Conservation (phyloP, 1,284 basidiomycete genomes). For the Termitomyces sp. region DNA sequence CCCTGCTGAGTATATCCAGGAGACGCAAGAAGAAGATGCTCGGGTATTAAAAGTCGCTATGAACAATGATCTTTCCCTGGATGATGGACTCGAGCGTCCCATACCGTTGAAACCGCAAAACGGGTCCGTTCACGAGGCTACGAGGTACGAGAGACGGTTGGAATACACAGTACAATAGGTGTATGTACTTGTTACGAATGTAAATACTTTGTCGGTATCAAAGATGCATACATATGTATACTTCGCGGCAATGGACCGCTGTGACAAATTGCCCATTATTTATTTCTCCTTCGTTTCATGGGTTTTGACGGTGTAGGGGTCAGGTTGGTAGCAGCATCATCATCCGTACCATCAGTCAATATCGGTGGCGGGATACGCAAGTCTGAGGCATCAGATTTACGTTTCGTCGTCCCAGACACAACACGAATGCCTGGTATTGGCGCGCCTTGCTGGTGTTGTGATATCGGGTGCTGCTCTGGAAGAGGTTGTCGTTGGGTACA, state of each 20-base stretch:
- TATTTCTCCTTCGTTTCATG: slow-evolving; percentile 16
- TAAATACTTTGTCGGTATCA: not conserved
- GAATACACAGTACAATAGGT: not conserved
- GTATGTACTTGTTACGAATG: not conserved
- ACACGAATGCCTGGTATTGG: slow-evolving; percentile 10
- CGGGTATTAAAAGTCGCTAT: slow-evolving; percentile 36
- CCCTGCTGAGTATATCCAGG: slow-evolving; percentile 69
- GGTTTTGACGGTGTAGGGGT: slow-evolving; percentile 4
- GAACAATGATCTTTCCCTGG: slow-evolving; percentile 24
- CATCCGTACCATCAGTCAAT: not conserved
- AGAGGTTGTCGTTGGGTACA: not conserved
- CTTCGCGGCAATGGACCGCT: not conserved
- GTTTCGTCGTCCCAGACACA: slow-evolving; percentile 31
- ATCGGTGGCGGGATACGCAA: slow-evolving; percentile 3
- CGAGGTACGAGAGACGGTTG: not conserved
- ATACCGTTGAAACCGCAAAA: slow-evolving; percentile 15
- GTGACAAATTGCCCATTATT: slow-evolving; percentile 1
- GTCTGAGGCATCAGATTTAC: slow-evolving; percentile 40
- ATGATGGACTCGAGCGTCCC: slow-evolving; percentile 16
- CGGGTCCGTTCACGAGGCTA: not conserved
- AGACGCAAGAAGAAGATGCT: slow-evolving; percentile 67
- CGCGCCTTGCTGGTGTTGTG: slow-evolving; percentile 3
- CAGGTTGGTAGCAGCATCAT: not conserved
- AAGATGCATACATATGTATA: not conserved
- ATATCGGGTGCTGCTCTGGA: not conserved